phyloP scores from a whole-genome alignment of 2,329 filamentous ascomycete genomes.

The Alternaria longipes region DNA sequence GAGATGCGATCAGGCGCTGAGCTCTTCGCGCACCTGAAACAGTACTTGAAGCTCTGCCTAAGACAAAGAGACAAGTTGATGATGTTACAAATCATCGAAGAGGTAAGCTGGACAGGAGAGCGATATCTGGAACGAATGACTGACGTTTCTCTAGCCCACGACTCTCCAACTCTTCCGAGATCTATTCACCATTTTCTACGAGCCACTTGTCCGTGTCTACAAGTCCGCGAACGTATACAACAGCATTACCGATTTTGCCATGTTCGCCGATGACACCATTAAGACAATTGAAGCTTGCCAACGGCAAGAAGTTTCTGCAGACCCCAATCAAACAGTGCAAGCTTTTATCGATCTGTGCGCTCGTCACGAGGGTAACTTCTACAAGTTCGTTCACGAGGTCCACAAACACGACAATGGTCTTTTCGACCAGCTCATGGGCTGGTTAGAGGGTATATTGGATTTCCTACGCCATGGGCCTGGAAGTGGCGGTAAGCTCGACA shows the following conservation, averaged over 20 bases:
- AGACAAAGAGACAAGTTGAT: conserved; percentile 93
- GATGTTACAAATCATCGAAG: conserved; percentile 96
- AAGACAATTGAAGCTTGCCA: conserved; percentile 75
- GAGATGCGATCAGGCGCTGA: conserved; percentile 90
- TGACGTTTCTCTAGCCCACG: conserved; percentile 66
- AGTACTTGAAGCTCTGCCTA: conserved; percentile 89
- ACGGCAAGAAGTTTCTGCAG: conserved; percentile 83
- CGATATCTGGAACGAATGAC: conserved; percentile 7
- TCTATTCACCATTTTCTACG: conserved; percentile 98
- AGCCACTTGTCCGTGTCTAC: conserved; percentile 95
- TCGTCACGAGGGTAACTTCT: conserved; percentile 95
- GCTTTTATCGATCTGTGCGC: conserved; percentile 97
- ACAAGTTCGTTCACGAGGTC: conserved; percentile 98
- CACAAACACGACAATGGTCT: conserved; percentile 96
- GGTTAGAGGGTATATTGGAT: conserved; percentile 94
- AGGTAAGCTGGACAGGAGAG: conserved; percentile 56
- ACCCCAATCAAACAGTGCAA: conserved; percentile 98
- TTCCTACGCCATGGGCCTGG: conserved; percentile 86
- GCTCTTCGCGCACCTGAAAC: conserved; percentile 93
- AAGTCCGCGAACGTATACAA: conserved; percentile 98
- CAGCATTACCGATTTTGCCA: conserved; percentile 94
- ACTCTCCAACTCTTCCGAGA: conserved; percentile 96
- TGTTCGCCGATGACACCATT: conserved; percentile 93
- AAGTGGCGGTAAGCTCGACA: conserved; percentile 84
- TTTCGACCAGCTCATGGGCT: conserved; percentile 95